Conservation (phyloP, 148 eudicot species). For the Nyssa sinensis region DNA sequence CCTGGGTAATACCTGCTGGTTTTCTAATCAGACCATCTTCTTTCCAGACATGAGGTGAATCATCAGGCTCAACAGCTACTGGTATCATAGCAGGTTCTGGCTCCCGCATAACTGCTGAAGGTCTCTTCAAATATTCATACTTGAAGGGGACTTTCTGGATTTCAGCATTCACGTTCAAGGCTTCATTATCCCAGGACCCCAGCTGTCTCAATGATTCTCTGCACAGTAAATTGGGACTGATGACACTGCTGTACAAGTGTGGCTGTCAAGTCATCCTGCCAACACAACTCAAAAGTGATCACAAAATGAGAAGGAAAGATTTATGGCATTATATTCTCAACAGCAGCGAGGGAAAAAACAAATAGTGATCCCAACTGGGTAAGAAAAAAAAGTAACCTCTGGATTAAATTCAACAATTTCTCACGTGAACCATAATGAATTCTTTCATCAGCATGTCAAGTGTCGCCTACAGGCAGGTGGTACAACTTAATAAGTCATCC, state of each 20-base stretch:
- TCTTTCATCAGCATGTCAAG: no score
- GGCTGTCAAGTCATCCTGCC: constrained; percentile 89
- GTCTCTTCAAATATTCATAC: constrained; percentile 74
- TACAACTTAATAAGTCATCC: no score
- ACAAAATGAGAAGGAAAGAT: not conserved
- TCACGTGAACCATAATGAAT: no score
- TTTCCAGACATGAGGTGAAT: constrained; percentile 57
- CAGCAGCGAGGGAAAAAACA: not conserved
- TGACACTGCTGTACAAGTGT: constrained; percentile 85
- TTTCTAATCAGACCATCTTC: constrained; percentile 73
- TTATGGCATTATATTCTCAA: not conserved
- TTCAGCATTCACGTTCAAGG: constrained; percentile 91
- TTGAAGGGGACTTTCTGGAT: constrained; percentile 76
- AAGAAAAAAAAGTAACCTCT: no score
- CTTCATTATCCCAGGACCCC: constrained; percentile 96
- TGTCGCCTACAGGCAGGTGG: no score
- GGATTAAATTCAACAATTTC: no score
- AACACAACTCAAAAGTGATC: not conserved
- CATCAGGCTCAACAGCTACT: constrained; percentile 89
- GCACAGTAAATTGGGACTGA: constrained; percentile 65
- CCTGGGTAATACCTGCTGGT: constrained; percentile 43
- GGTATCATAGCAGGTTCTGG: constrained; percentile 93
- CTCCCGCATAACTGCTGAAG: constrained; percentile 39
- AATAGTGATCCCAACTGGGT: no score
- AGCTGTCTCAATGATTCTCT: constrained; percentile 76